Conservation (phyloP, 23 red algal species). For the Gracilariopsis chorda region DNA sequence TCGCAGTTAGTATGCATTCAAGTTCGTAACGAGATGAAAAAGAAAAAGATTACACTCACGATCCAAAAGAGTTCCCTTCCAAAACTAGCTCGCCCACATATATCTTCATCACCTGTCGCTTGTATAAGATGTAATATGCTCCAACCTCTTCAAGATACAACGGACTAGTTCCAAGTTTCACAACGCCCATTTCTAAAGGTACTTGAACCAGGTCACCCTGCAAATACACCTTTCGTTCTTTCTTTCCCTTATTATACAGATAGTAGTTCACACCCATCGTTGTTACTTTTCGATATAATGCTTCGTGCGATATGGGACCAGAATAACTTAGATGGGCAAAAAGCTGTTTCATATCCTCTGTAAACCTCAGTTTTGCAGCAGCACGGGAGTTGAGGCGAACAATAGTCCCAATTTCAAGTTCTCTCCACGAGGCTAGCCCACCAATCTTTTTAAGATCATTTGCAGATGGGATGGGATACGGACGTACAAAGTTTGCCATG, state of each 20-base stretch:
- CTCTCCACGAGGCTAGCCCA: conserved; percentile 14
- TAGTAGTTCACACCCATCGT: conserved; percentile 70
- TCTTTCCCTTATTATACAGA: conserved; percentile 67
- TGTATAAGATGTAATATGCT: conserved; percentile 38
- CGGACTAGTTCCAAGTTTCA: conserved; percentile 50
- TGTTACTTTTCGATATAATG: conserved; percentile 63
- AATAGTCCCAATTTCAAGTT: conserved; percentile 58
- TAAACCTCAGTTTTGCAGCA: conserved; percentile 51
- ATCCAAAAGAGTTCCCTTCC: conserved; percentile 65
- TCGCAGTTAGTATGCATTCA: not conserved
- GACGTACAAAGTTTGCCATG: conserved; percentile 60
- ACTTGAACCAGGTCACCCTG: conserved; percentile 61
- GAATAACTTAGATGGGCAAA: conserved; percentile 54
- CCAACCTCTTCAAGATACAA: conserved; percentile 35
- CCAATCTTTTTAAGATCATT: conserved; percentile 41
- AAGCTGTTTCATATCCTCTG: conserved; percentile 53
- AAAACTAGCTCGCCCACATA: conserved; percentile 62
- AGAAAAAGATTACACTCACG: conserved; percentile 11
- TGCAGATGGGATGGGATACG: conserved; percentile 22
- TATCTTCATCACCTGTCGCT: conserved; percentile 50
- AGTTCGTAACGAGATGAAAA: not conserved
- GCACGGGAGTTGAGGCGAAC: conserved; percentile 39
- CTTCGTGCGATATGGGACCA: conserved; percentile 48
- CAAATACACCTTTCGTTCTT: conserved; percentile 50
- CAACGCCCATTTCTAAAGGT: conserved; percentile 59